Base-by-base conservation (phyloP, 2,329 filamentous ascomycete genomes). In the Cephalotrichum gorgonifer region DNA sequence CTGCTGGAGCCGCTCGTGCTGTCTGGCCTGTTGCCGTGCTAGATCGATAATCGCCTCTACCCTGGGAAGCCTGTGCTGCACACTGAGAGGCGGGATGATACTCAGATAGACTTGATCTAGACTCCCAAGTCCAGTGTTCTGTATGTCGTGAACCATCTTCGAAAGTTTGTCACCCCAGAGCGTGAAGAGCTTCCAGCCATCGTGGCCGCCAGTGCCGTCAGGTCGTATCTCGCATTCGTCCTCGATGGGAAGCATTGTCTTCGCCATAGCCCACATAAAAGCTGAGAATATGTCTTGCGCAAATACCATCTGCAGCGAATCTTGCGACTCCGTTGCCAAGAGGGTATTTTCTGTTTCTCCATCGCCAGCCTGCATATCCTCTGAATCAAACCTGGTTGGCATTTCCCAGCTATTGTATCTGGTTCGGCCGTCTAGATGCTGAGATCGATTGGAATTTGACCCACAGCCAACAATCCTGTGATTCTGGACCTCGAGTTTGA, bases 241-340 rank as follows among this genome's bases (percentile, higher is more conserved):
- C 3, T 44, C 8, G 6, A 55, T 44, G 1, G 52, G 51, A 1
- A 25, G 11, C 11, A 56, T 42, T 22, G 43, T 48, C 26, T 54
- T 56, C n/a, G 57, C 57, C 22, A 52, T 39, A 6, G 58, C 51
- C 42, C 56, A 56, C 56, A 64, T 58, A 50, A 64, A 64, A 2
- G 55, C 30, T 2, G 58, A 56, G n/a, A 63, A 58, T 27, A 64
- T 54, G 25, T 62, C 48, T 28, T 60, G 56, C 5, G 59, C 54
- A 38, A 54, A 59, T 3, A 58, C 17, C 9, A 33, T 28, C 43
- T 51, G 41, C 17, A 58, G 45, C 3, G 52, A 22, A 6, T 28
- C 43, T 27, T 54, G 41, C 5, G 52, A 54, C n/a, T 53, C 44
- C 4, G 41, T 42, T 6, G 50, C 51, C 4, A 57, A 38, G n/a